phyloP scores from a whole-genome alignment of 371 early-diverging fungal species.

The Gilbertella persicaria region DNA sequence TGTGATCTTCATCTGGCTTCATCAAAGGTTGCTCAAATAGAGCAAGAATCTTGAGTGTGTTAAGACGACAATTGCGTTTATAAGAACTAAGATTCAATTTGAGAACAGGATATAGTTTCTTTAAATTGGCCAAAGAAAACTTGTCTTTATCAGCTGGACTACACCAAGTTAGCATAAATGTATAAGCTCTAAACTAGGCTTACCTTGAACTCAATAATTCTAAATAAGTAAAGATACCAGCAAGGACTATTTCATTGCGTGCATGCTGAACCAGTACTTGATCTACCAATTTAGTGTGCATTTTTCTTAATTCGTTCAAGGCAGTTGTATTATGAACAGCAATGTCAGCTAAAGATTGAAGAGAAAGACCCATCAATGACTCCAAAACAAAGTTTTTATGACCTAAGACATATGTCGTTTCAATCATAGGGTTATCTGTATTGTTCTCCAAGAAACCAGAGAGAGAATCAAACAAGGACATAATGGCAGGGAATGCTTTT shows the following conservation, averaged over 20 bases:
- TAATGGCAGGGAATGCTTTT: slow-evolving; percentile 33
- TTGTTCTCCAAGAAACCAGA: slow-evolving; percentile 33
- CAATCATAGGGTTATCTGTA: slow-evolving; percentile 31
- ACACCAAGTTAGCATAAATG: too few species aligned
- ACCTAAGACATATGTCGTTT: slow-evolving; percentile 51
- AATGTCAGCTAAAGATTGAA: slow-evolving; percentile 53
- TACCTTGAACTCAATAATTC: slow-evolving; percentile 56
- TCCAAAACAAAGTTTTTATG: slow-evolving; percentile 58
- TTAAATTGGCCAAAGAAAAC: slow-evolving; percentile 43
- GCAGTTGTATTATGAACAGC: slow-evolving; percentile 28
- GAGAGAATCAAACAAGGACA: slow-evolving; percentile 44
- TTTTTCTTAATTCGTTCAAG: slow-evolving; percentile 14
- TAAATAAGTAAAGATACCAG: slow-evolving; percentile 56
- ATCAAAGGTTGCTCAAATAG: slow-evolving; percentile 66
- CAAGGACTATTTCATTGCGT: slow-evolving; percentile 60
- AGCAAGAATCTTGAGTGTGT: slow-evolving; percentile 72
- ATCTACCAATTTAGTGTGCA: slow-evolving; percentile 36
- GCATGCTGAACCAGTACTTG: slow-evolving; percentile 46
- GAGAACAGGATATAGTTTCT: slow-evolving; percentile 51
- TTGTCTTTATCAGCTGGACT: slow-evolving; percentile 34
- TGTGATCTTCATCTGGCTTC: slow-evolving; percentile 42
- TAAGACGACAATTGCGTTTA: slow-evolving; percentile 61
- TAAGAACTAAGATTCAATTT: slow-evolving; percentile 64
- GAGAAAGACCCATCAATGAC: slow-evolving; percentile 52
- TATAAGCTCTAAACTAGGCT: too few species aligned